A percentile compares a stretch with the other conserved stretches of the same genome.
These are phyloP conservation scores for Trichomonas vaginalis DNA, from an alignment of 208 protist species.

Conservation along the genomic window DNA sequence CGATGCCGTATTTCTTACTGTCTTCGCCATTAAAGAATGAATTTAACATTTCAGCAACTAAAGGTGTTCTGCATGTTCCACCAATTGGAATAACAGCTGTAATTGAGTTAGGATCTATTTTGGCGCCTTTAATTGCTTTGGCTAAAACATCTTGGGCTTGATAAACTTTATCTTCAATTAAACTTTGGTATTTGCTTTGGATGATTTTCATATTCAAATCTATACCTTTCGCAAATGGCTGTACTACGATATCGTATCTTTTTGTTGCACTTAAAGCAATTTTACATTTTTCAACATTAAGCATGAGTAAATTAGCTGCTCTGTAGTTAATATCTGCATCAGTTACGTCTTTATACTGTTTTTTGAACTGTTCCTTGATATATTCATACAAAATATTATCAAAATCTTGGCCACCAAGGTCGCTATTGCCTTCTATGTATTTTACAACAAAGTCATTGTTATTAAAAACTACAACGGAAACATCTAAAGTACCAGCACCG, in stretches of 20 bases:
- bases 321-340: conserved; percentile 52
- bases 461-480: conserved; percentile 88
- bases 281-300: conserved; percentile 61
- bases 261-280: not conserved
- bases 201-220: not conserved
- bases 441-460: conserved; percentile 79
- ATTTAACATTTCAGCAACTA: not conserved
- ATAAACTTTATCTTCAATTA: conserved; percentile 66
- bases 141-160: conserved; percentile 72
- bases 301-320: conserved; percentile 73
- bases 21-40: not conserved
- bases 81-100: conserved; percentile 84
- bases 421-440: conserved; percentile 74
- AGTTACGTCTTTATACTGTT: conserved; percentile 48
- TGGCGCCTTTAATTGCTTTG: conserved; percentile 56
- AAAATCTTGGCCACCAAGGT: conserved; percentile 84
- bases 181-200: conserved; percentile 66
- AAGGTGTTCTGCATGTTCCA: conserved; percentile 75
- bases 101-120: conserved; percentile 35
- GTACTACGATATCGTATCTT: not conserved
- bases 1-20: too few relatives aligned
- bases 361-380: conserved; percentile 67
- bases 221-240: not conserved
- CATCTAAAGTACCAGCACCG: conserved; percentile 45
- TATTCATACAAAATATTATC: conserved; percentile 73